phyloP scores from a whole-genome alignment of 129 eudicot species.

The Cynara cardunculus region DNA sequence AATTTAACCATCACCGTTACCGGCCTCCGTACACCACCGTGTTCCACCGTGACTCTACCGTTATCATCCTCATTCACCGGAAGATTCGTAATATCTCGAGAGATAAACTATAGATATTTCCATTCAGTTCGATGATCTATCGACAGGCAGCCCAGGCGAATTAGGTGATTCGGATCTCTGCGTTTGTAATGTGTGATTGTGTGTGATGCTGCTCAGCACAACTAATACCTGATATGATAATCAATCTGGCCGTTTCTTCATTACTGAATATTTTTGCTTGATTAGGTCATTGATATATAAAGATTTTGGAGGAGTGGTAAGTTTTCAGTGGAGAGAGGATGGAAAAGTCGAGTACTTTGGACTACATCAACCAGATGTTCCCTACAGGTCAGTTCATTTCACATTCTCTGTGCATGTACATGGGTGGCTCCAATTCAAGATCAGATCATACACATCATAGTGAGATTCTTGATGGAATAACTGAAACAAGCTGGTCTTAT shows the following conservation, averaged over 20 bases:
- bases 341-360: conserved; percentile 84
- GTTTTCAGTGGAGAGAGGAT: conserved; percentile 32
- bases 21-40: conserved; percentile 10
- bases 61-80: conserved; percentile 11
- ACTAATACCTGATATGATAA: not conserved
- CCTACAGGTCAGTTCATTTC: conserved; percentile 69
- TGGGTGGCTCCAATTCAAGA: conserved; percentile 2
- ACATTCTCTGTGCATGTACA: not conserved
- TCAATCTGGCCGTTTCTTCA: not conserved
- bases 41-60: conserved; percentile 11
- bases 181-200: conserved; percentile 21
- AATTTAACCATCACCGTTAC: conserved; percentile 28
- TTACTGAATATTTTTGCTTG: conserved; percentile 3
- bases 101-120: not conserved
- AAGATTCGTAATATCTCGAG: not conserved
- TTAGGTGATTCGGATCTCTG: conserved; percentile 32
- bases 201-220: not conserved
- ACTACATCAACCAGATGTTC: conserved; percentile 95
- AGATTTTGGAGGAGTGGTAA: conserved; percentile 8
- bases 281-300: conserved; percentile 22
- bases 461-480: conserved; percentile 2
- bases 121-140: conserved; percentile 22
- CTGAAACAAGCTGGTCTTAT: too few species aligned
- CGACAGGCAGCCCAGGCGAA: not conserved
- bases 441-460: conserved; percentile 30